Evolutionary conservation across 192 early-diverging fungal species (phyloP).

Genomic region (Backusella psychrophila): DNA sequence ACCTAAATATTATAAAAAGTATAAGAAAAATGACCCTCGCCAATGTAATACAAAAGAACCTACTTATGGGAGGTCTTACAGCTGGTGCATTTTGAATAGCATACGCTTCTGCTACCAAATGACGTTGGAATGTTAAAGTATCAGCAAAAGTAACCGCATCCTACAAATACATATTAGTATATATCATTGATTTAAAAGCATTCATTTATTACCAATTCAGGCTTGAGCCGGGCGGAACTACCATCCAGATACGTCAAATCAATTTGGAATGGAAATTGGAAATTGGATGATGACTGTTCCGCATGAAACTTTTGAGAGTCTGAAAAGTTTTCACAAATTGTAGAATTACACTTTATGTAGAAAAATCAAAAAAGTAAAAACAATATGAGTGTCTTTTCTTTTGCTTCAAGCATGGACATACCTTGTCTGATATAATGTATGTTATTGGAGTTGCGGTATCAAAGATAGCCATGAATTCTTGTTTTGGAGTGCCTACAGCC

Average conservation of each 20-base stretch:
- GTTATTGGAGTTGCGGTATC: conserved; percentile 7
- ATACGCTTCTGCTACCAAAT: not conserved
- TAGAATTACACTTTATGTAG: not conserved
- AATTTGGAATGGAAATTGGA: conserved; percentile 1
- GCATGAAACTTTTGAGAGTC: not conserved
- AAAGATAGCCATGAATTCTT: not conserved
- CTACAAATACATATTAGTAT: not conserved
- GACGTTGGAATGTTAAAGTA: not conserved
- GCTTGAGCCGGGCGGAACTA: not conserved
- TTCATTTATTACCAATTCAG: not conserved
- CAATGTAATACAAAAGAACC: not conserved
- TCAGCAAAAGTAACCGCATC: not conserved
- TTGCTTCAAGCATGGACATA: not conserved
- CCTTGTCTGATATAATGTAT: not conserved
- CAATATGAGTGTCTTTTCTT: not conserved
- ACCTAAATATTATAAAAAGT: not conserved
- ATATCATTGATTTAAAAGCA: not conserved
- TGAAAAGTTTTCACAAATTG: not conserved
- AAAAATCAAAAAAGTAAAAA: not conserved
- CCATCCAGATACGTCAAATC: not conserved
- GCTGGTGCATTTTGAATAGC: not conserved
- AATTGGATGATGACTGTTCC: not conserved
- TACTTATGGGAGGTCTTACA: conserved; percentile 3
- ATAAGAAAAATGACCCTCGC: not conserved
- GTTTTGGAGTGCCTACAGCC: not conserved